Evolutionary conservation across 257 asterid genomes (phyloP).

Genomic region (Mentha longifolia): DNA sequence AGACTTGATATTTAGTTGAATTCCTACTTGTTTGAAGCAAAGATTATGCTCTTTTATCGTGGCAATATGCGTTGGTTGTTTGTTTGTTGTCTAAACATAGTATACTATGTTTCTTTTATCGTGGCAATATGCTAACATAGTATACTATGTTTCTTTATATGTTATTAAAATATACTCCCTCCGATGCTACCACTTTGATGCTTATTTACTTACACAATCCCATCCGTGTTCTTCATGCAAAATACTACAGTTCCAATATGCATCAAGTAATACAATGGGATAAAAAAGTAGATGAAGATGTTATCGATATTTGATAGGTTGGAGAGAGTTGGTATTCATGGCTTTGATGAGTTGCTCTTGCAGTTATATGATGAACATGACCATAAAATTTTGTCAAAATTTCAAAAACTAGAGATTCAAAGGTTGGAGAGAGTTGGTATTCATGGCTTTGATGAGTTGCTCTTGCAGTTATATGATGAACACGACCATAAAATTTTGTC

Average conservation of each 20-base stretch:
- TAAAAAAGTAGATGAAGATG: conserved; percentile 1
- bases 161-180: no score
- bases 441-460: no score
- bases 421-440: no score
- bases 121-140: no score
- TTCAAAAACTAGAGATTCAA: no score
- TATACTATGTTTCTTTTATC: no score
- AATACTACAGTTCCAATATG: neutral
- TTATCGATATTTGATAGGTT: conserved; percentile 40
- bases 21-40: neutral
- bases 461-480: no score
- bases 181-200: conserved; percentile 16
- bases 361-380: conserved; percentile 3
- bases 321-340: conserved; percentile 41
- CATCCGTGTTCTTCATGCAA: conserved; percentile 1
- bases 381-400: no score
- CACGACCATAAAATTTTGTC: no score
- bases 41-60: neutral
- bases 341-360: conserved; percentile 60
- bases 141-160: no score
- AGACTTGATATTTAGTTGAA: neutral
- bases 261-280: conserved; percentile 10
- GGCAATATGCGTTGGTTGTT: neutral
- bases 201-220: conserved; percentile 36
- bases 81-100: no score